phyloP scores from a whole-genome alignment of 2,329 filamentous ascomycete species.

The Cercospora berteroae region DNA sequence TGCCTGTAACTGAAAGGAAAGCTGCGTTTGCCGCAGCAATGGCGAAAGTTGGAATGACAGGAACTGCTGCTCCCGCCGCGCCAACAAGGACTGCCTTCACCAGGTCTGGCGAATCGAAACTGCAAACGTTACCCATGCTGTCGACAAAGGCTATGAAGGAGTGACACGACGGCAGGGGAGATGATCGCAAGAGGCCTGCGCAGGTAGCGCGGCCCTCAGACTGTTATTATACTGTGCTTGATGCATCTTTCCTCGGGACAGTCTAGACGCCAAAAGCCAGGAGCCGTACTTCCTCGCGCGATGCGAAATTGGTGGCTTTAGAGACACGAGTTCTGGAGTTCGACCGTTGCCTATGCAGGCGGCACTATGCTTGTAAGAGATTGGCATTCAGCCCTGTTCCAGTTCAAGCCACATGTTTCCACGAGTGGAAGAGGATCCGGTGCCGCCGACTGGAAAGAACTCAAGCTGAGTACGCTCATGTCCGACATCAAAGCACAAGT shows the following conservation, averaged over 20 bases:
- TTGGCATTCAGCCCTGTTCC: background rate
- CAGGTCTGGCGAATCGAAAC: constrained; percentile 9
- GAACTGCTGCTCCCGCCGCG: background rate
- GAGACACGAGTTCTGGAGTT: background rate
- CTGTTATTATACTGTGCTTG: background rate
- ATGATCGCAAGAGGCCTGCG: background rate
- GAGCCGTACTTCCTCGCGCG: background rate
- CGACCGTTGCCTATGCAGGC: background rate
- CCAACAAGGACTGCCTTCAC: background rate
- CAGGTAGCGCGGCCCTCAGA: background rate
- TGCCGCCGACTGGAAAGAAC: background rate
- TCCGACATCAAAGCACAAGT: background rate
- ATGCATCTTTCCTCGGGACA: background rate
- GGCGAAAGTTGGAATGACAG: constrained; percentile 6
- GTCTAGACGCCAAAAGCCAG: background rate
- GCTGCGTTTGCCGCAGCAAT: constrained; percentile 1
- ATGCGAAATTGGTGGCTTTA: background rate
- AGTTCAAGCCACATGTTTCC: background rate
- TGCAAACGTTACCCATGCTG: constrained; percentile 8
- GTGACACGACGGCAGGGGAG: background rate
- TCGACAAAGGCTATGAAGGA: background rate
- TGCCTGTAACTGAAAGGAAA: constrained; percentile 6
- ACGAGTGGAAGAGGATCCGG: background rate
- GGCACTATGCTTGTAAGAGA: background rate
- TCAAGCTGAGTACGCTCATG: background rate